Evolutionary conservation across 768 basidiomycete genomes (phyloP), one percentile per base, ranked within the genome.

Genomic region (Megacollybia marginata): DNA sequence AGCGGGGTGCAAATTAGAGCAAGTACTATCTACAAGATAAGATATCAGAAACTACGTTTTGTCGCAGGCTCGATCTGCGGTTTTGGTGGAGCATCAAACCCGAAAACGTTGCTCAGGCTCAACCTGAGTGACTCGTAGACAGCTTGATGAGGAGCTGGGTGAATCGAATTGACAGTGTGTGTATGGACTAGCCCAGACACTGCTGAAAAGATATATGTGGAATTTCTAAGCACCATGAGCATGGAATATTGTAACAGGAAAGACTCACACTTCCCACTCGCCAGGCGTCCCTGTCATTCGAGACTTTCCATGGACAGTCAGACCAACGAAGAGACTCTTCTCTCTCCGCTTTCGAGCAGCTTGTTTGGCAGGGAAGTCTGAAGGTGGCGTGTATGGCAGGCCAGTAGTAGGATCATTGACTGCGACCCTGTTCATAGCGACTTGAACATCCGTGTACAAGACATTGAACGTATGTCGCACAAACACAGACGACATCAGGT

Each of bases 401-500:
- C 23, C 23, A 28, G 23, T 28, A 28, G 23, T 28, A 28, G 23
- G 23, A 1, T 65, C 63, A 18, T 71, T 55, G 13, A 76, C 66
- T 0, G 65, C 60, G 44, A 83, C 62, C 57, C 76, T 82, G 19
- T 69, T 71, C 36, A 87, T 63, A 34, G 71, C 70, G 35, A 91
- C 76, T 4, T 59, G 64, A 33, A 88, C 66, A 59, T 88, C 80
- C 9, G 82, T 74, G 60, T 88, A 89, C 13, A 90, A 62, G 11
- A 88, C 82, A 59, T 80, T 85, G 61, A 91, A 75, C 5, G 88
- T 85, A 53, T 85, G 86, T 18, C 83, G 75, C 16, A 89, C 66
- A 54, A 89, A 77, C 3, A 75, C 75, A 2, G 85, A 79, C 0
- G 85, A 87, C 1, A 84, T 76, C 52, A 82, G 70, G 64, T 91